Evolutionary conservation across 331 rosid genomes (phyloP).

Genomic region (Spiraea crenata): DNA sequence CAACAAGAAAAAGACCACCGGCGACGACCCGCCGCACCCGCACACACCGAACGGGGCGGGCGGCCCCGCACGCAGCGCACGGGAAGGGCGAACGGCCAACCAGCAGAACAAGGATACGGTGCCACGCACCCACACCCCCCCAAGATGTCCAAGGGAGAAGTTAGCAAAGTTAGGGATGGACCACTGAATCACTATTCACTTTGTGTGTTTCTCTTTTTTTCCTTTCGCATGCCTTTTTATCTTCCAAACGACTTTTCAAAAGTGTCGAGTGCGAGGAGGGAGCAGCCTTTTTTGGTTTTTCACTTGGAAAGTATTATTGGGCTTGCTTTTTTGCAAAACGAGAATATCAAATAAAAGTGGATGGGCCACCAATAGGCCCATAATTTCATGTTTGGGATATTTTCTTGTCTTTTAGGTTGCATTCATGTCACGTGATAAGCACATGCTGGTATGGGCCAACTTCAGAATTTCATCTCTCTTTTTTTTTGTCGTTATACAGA

Average conservation of each 20-base stretch:
- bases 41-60: no score
- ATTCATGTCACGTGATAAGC: conserved; percentile 14
- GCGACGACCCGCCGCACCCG: no score
- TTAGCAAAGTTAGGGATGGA: neutral
- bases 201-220: neutral
- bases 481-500: neutral
- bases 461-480: neutral
- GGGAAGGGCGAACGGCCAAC: no score
- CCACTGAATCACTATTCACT: conserved; percentile 6
- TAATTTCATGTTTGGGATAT: neutral
- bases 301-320: neutral
- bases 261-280: neutral
- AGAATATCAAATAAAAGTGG: neutral
- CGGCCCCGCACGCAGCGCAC: no score
- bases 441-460: conserved; percentile 3
- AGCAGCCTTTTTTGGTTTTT: neutral
- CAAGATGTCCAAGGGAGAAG: no score
- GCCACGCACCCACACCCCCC: no score
- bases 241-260: neutral
- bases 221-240: neutral
- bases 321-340: conserved; percentile 1
- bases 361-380: conserved; percentile 29
- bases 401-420: conserved; percentile 7
- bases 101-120: no score
- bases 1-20: no score